Base-by-base conservation (phyloP, 108 stramenopile species). In the Cyclotella distinguenda region DNA sequence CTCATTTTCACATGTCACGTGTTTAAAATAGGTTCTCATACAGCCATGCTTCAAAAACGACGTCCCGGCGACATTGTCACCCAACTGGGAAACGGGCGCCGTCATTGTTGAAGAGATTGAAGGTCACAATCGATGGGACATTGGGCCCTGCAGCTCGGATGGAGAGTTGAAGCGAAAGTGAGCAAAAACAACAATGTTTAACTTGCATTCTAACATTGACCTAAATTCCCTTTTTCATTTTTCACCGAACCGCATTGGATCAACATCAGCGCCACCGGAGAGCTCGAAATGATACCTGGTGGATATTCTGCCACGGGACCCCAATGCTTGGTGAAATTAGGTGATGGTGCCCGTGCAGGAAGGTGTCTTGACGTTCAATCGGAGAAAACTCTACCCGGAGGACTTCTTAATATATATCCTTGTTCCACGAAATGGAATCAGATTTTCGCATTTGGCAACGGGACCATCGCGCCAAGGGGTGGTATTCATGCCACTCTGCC, bases 401-500 rank as follows among this genome's bases (percentile, higher is more conserved):
- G 86, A 13, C 64, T 70, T 9, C 54, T 83, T 3, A 79, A 91
- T 53, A 85, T 94, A 15, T 91, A 64, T 68, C 89, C 91, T 18
- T 95, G 94, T 62, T 55, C 60, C 21, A 79, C 84, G 28, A 79
- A 82, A 38, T 95, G 94, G 94, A 66, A 85, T 77, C 94, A 95
- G 65, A 86, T 86, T 60, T 56, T 90, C 30, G 87, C 89, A 1
- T 90, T 95, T 79, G 94, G 94, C 36, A 78, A 91, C 65, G 93
- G 93, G 6, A 48, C 53, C 30, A 56, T 76, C 28, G 79, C 82
- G 44, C 93, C 93, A 9, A 50, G 50, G 21, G 83, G 83, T 19
- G 74, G 51, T 49, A 64, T 94, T 9, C 88, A 89, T 69, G 78
- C 75, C 8, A 77, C 81, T 8, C 68, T 89, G 55, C 93, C 93